These are phyloP conservation scores for Kalmanozyma brasiliensis DNA, from an alignment of 1,284 basidiomycete species.

Conservation along the genomic window DNA sequence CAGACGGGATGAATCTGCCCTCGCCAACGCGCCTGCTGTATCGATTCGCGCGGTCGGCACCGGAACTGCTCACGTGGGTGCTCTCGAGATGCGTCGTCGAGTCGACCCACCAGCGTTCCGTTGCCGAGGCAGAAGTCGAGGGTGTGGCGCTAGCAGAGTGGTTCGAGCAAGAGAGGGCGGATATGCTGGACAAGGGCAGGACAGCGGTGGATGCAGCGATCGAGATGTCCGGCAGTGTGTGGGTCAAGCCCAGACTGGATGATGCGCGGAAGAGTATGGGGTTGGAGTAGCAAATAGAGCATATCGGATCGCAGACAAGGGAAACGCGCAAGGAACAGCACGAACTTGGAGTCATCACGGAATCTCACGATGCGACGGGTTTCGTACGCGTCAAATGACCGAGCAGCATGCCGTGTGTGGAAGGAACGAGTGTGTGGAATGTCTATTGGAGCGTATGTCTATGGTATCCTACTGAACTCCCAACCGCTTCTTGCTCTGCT, in stretches of 20 bases:
- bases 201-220: conserved; percentile 55
- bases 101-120: conserved; percentile 36
- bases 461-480: conserved; percentile 53
- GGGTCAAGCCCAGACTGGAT: conserved; percentile 63
- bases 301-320: no score
- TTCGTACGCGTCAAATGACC: no score
- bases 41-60: conserved; percentile 53
- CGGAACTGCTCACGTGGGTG: conserved; percentile 52
- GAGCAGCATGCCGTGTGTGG: no score
- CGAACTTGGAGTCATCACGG: neutral
- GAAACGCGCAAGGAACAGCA: neutral
- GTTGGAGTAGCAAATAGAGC: conserved; percentile 15
- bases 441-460: no score
- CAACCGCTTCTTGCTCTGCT: conserved; percentile 57
- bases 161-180: conserved; percentile 26
- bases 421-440: no score
- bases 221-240: conserved; percentile 56
- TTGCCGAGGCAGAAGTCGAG: conserved; percentile 47
- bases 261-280: conserved; percentile 54
- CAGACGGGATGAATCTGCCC: conserved; percentile 17
- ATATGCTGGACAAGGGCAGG: conserved; percentile 23
- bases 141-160: conserved; percentile 52
- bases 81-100: conserved; percentile 55
- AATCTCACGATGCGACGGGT: no score
- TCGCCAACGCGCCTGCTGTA: conserved; percentile 54